phyloP scores from a whole-genome alignment of 352 stramenopile species.

The Globisporangium nodosum region DNA sequence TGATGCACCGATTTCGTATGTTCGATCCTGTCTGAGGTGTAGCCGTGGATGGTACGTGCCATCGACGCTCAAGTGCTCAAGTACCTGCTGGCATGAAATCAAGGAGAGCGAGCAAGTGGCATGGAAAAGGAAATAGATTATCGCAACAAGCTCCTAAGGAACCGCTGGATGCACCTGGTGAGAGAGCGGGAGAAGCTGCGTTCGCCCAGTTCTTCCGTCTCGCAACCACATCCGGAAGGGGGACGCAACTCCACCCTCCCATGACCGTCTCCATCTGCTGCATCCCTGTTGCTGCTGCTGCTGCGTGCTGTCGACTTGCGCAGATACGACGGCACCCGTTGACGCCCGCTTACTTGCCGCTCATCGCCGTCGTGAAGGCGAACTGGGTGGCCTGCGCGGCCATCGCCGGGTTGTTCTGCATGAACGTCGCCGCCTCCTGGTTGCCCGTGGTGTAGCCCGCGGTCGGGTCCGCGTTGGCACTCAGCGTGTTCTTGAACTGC shows the following conservation, averaged over 20 bases:
- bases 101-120: too few relatives aligned
- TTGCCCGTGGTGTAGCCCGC: slow-evolving; percentile 75
- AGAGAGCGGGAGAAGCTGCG: not conserved
- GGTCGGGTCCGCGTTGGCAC: slow-evolving; percentile 66
- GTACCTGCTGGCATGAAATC: too few relatives aligned
- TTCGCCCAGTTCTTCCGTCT: too few relatives aligned
- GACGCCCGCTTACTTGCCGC: slow-evolving; percentile 4
- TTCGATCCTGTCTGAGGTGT: too few relatives aligned
- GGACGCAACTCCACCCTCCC: not conserved
- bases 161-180: not conserved
- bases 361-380: slow-evolving; percentile 56
- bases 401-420: slow-evolving; percentile 76
- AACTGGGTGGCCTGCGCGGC: slow-evolving; percentile 75
- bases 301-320: not conserved
- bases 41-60: too few relatives aligned
- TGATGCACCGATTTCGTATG: too few relatives aligned
- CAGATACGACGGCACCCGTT: too few relatives aligned
- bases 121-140: not conserved
- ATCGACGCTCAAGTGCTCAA: too few relatives aligned
- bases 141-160: not conserved
- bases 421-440: slow-evolving; percentile 76
- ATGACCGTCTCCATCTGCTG: not conserved
- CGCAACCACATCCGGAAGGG: too few relatives aligned
- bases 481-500: slow-evolving; percentile 79
- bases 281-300: not conserved